Conservation (phyloP, 768 basidiomycete species). For the Pholiota microspora region DNA sequence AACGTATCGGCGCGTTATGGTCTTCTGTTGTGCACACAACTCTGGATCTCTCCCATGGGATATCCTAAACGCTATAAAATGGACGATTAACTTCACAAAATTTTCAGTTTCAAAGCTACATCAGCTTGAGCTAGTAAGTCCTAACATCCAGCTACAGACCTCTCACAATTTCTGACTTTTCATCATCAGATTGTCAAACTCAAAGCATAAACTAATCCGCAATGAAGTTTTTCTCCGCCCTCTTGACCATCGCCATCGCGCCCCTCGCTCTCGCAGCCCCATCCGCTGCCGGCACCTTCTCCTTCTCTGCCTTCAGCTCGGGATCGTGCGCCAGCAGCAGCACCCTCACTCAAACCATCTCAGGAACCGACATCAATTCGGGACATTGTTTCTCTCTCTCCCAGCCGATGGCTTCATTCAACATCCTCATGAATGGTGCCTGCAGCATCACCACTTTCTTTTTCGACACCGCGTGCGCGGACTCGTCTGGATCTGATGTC, state of each 20-base stretch:
- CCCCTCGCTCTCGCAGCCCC: background rate
- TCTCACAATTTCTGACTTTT: no score
- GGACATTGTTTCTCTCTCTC: background rate
- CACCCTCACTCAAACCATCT: background rate
- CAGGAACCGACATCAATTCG: background rate
- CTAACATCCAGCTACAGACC: background rate
- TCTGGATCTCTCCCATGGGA: no score
- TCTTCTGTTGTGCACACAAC: no score
- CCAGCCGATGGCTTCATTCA: background rate
- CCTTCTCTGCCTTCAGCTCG: background rate
- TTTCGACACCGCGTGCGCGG: background rate
- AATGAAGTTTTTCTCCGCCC: background rate
- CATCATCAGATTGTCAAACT: no score
- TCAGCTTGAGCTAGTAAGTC: background rate
- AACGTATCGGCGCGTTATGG: background rate
- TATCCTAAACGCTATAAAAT: no score
- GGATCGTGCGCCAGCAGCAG: background rate
- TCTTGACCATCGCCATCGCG: background rate
- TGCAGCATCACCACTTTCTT: background rate
- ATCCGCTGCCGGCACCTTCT: background rate
- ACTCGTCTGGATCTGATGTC: background rate
- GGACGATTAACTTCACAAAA: background rate
- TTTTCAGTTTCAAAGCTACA: background rate
- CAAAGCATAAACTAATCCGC: no score
- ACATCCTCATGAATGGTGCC: background rate